Conservation (phyloP, 2,329 filamentous ascomycete species). For the Phyllosticta citrichinensis region DNA sequence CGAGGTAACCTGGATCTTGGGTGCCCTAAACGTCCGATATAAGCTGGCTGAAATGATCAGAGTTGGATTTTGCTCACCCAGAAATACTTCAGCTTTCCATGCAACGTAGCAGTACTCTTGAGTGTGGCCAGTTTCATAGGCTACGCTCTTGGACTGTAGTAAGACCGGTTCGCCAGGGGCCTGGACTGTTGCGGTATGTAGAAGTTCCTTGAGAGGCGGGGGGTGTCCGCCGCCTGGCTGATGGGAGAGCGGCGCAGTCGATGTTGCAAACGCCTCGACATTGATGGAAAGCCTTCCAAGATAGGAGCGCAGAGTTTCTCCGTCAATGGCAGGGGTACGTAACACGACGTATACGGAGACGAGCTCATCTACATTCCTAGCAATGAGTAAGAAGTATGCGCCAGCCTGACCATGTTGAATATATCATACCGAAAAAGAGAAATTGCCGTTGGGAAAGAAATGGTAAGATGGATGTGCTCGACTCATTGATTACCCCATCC, state of each 20-base stretch:
- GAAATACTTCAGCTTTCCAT: conserved; percentile 29
- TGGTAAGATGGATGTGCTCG: conserved; percentile 40
- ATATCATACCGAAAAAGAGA: conserved; percentile 59
- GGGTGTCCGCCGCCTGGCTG: conserved; percentile 31
- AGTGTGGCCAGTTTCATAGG: conserved; percentile 6
- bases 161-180: conserved; percentile 20
- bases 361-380: conserved; percentile 57
- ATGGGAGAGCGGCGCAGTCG: conserved; percentile 32
- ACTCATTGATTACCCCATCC: conserved; percentile 34
- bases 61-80: conserved; percentile 19
- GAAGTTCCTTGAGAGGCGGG: conserved; percentile 40
- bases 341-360: conserved; percentile 60
- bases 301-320: conserved; percentile 47
- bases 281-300: conserved; percentile 54
- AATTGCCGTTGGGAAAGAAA: conserved; percentile 52
- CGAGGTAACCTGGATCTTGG: conserved; percentile 53
- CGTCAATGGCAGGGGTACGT: conserved; percentile 51
- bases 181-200: conserved; percentile 41
- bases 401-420: conserved; percentile 29
- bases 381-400: conserved; percentile 38
- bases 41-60: background rate
- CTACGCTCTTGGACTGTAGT: conserved; percentile 21
- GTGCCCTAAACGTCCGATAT: conserved; percentile 18
- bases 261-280: conserved; percentile 55
- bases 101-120: conserved; percentile 23